Percentiles rank a stretch among this genome's conserved stretches.
Conservation (phyloP, 805 yeast genomes). For the Lipomyces spencermartinsiae region DNA sequence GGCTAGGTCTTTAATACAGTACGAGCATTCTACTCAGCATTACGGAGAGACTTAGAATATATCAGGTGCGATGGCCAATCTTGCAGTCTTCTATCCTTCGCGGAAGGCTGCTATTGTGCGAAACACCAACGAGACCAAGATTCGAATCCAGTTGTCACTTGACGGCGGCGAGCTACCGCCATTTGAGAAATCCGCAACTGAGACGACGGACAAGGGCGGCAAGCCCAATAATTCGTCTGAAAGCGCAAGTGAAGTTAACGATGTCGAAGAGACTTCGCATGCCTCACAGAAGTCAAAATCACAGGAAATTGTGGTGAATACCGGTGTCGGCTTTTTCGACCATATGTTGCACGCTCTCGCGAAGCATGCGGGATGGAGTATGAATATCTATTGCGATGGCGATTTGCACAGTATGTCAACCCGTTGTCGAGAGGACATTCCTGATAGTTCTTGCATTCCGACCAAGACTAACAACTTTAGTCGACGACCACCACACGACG, state of each 20-base stretch:
- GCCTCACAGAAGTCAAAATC: conserved; percentile 73
- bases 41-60: not conserved
- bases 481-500: conserved; percentile 96
- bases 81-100: conserved; percentile 10
- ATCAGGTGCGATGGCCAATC: not conserved
- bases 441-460: not conserved
- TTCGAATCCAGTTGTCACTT: conserved; percentile 80
- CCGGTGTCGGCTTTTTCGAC: conserved; percentile 95
- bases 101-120: conserved; percentile 59
- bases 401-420: conserved; percentile 67
- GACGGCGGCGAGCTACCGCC: conserved; percentile 76
- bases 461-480: conserved; percentile 10
- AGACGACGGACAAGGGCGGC: conserved; percentile 57
- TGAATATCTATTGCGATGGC: conserved; percentile 87
- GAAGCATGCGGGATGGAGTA: conserved; percentile 95
- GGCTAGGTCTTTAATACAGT: not conserved
- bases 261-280: conserved; percentile 45
- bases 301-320: conserved; percentile 79
- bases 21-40: not conserved
- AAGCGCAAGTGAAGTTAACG: conserved; percentile 43
- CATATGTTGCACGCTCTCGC: conserved; percentile 98
- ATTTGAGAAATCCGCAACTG: conserved; percentile 13
- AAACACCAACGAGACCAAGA: conserved; percentile 90
- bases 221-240: conserved; percentile 47
- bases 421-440: not conserved